These are phyloP conservation scores for Calonectria crousiana DNA, from an alignment of 2,329 filamentous ascomycete genomes.

Conservation along the genomic window DNA sequence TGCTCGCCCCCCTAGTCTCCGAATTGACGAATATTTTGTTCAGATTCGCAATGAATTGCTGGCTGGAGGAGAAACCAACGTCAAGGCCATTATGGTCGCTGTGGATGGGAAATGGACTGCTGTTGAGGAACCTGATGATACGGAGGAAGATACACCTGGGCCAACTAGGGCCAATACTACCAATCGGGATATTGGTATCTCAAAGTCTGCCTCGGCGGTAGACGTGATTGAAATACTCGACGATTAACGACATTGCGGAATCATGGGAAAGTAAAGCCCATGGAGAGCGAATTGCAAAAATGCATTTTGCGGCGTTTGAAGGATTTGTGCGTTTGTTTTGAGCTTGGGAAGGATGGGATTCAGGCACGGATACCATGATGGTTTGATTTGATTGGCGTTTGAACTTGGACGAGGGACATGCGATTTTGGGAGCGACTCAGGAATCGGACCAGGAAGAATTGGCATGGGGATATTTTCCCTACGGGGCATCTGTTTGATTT, in stretches of 20 bases:
- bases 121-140: slow-evolving; percentile 47
- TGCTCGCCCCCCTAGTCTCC: slow-evolving; percentile 78
- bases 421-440: neutral
- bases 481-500: neutral
- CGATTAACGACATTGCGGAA: slow-evolving; percentile 18
- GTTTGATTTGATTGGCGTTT: slow-evolving; percentile 33
- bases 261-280: neutral
- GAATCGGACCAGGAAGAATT: neutral
- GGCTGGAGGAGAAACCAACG: slow-evolving; percentile 30
- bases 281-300: neutral
- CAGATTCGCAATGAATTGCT: slow-evolving; percentile 69
- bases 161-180: slow-evolving; percentile 8
- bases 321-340: slow-evolving; percentile 10
- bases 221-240: slow-evolving; percentile 47
- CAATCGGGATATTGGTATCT: slow-evolving; percentile 14
- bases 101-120: slow-evolving; percentile 50
- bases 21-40: slow-evolving; percentile 80
- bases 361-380: slow-evolving; percentile 35
- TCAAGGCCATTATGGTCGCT: slow-evolving; percentile 47
- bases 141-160: slow-evolving; percentile 39
- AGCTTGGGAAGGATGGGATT: slow-evolving; percentile 30
- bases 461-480: neutral
- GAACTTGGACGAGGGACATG: neutral
- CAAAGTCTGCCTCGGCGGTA: slow-evolving; percentile 26
- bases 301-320: slow-evolving; percentile 26